phyloP scores from a whole-genome alignment of 495 filamentous ascomycete genomes.

The Trichoderma gamsii region DNA sequence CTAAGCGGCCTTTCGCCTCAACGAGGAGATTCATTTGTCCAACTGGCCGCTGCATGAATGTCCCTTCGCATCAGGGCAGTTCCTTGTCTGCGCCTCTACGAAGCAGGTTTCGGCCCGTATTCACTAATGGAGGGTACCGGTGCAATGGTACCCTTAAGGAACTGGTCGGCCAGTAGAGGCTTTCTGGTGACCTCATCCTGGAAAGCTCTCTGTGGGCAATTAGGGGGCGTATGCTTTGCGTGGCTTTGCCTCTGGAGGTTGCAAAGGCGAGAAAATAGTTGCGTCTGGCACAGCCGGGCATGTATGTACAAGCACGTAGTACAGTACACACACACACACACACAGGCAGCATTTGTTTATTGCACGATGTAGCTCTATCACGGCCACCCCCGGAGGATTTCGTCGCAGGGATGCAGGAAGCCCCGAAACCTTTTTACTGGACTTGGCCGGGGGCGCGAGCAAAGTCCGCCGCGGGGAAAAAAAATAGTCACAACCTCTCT shows the following conservation, averaged over 20 bases:
- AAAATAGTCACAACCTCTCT: background rate
- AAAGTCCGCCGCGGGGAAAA: background rate
- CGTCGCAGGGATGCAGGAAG: background rate
- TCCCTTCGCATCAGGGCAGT: too few relatives aligned
- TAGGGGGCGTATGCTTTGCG: background rate
- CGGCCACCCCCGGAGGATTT: slow-evolving; percentile 2
- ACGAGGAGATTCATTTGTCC: too few relatives aligned
- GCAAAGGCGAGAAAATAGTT: background rate
- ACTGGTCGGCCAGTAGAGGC: background rate
- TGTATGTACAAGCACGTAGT: background rate
- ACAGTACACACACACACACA: background rate
- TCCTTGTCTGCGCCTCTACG: too few relatives aligned
- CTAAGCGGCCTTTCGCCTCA: too few relatives aligned
- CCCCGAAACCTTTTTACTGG: background rate
- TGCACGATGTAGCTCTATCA: background rate
- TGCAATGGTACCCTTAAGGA: background rate
- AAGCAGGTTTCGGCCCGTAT: background rate
- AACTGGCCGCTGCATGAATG: too few relatives aligned
- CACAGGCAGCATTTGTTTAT: background rate
- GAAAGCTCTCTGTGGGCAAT: background rate
- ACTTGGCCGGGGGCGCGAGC: background rate
- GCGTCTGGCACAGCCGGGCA: background rate
- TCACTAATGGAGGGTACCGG: slow-evolving; percentile 1
- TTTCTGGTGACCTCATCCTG: slow-evolving; percentile 2
- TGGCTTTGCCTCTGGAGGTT: background rate